Base-by-base conservation (phyloP, 2,329 filamentous ascomycete species). In the Colletotrichum gigasporum region DNA sequence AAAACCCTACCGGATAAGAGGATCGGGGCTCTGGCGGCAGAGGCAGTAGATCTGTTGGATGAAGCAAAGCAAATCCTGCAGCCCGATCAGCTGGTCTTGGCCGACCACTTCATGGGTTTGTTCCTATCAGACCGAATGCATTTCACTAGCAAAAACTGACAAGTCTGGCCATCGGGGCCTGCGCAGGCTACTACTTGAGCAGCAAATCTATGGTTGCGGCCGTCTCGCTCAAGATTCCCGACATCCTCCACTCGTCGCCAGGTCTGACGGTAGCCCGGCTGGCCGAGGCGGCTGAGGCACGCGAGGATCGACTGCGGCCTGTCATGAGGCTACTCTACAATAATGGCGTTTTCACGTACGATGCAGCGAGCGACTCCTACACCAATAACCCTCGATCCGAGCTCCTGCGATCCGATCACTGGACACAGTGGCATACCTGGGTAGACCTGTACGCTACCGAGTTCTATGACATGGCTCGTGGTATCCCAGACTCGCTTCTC, bases 401-500 rank as follows among this genome's bases (percentile, higher is more conserved):
- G 1, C 69, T 81, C 4, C 71, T 82, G 2, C 55, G 45, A 0
- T 64, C 66, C 2, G 69, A 76, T 52, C 79, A 83, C 66, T 82
- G 79, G 79, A 81, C 78, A 0, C 77, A 80, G 66, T 82, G 79
- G 80, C 75, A 70, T 18, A 75, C 75, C 63, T 82, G 80, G 80
- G 78, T 79, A 2, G 70, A 74, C 2, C 72, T 82, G 2, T 81
- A 82, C 62, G 79, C 77, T 5, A 78, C 76, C 60, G 68, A 80
- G 52, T 81, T 80, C 69, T 83, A 80, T 69, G 77, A 82, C 62
- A 78, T 80, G 35, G 76, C 78, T 0, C 69, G 74, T 3, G 76
- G 78, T 4, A 78, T 82, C 28, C 80, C 79, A 0, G 67, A 53
- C 0, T 68, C 76, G 1, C 18, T 73, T 14, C 51, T 56, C 3